These are phyloP conservation scores for Aechmea fasciata DNA, from an alignment of 176 grass and related monocot species.

Conservation along the genomic window DNA sequence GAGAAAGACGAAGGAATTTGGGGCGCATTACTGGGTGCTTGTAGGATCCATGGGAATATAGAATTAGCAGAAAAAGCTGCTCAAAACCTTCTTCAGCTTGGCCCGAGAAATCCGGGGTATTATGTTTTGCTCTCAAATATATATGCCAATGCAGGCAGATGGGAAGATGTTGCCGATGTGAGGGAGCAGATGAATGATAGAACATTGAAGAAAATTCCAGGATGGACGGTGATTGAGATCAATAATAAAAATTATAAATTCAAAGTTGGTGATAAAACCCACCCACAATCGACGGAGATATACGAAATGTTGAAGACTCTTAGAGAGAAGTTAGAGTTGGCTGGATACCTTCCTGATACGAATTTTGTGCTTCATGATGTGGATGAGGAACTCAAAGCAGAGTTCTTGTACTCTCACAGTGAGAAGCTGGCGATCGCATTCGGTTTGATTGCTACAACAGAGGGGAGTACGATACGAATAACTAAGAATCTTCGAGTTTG, in stretches of 20 bases:
- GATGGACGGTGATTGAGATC: not conserved
- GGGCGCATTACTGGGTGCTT: slow-evolving; percentile 1
- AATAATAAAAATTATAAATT: not conserved
- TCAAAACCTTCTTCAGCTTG: not conserved
- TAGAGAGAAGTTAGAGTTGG: slow-evolving; percentile 3
- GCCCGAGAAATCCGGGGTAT: slow-evolving; percentile 1
- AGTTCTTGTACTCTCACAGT: not conserved
- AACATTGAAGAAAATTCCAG: not conserved
- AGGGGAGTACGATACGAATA: not conserved
- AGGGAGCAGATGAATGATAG: not conserved
- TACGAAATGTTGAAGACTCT: not conserved
- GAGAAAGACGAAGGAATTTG: slow-evolving; percentile 1
- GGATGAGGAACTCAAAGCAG: slow-evolving; percentile 1
- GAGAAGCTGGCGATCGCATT: not conserved
- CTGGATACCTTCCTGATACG: not conserved
- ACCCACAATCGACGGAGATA: not conserved
- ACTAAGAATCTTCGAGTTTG: not conserved
- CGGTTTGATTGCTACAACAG: not conserved
- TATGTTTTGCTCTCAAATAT: slow-evolving; percentile 1
- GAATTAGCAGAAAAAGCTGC: not conserved
- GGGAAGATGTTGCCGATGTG: not conserved
- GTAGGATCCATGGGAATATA: slow-evolving; percentile 1
- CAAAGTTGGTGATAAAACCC: not conserved
- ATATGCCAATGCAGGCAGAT: not conserved
- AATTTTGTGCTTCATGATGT: not conserved